Percentiles rank a stretch among this genome's conserved stretches.
These are phyloP conservation scores for Aquilaria sinensis DNA, from an alignment of 345 rosid genomes.

Conservation along the genomic window DNA sequence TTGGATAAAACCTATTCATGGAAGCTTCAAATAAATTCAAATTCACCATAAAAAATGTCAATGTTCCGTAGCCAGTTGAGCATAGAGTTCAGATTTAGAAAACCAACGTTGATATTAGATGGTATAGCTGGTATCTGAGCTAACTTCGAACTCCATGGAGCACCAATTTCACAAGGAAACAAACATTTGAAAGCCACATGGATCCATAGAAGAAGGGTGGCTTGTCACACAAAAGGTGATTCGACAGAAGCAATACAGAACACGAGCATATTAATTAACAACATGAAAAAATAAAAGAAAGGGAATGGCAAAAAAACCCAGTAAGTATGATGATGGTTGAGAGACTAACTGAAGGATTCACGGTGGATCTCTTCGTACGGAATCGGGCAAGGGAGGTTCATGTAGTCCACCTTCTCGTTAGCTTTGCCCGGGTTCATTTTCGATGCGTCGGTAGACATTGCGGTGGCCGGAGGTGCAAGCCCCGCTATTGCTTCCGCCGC, in stretches of 20 bases:
- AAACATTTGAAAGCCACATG: not conserved
- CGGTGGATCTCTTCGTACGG: slow-evolving; percentile 94
- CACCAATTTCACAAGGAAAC: too few relatives aligned
- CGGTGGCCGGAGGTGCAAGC: slow-evolving; percentile 30
- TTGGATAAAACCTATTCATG: too few relatives aligned
- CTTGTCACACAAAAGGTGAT: not conserved
- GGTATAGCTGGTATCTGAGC: too few relatives aligned
- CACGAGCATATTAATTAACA: not conserved
- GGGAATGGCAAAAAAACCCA: not conserved
- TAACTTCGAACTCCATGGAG: too few relatives aligned
- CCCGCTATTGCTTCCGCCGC: slow-evolving; percentile 47
- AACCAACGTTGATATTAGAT: too few relatives aligned
- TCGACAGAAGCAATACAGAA: not conserved
- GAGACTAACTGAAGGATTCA: slow-evolving; percentile 63
- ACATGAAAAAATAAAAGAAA: not conserved
- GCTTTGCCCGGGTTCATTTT: slow-evolving; percentile 18
- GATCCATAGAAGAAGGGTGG: not conserved
- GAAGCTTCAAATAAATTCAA: too few relatives aligned
- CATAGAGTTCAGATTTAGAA: too few relatives aligned
- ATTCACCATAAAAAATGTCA: too few relatives aligned
- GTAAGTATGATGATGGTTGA: slow-evolving; percentile 5
- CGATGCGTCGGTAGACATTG: slow-evolving; percentile 24
- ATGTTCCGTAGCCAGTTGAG: too few relatives aligned
- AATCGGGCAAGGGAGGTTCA: slow-evolving; percentile 80
- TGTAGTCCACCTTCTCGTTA: slow-evolving; percentile 61